Conservation (phyloP, 768 basidiomycete species). For the Leucosporidium creatinivorum region DNA sequence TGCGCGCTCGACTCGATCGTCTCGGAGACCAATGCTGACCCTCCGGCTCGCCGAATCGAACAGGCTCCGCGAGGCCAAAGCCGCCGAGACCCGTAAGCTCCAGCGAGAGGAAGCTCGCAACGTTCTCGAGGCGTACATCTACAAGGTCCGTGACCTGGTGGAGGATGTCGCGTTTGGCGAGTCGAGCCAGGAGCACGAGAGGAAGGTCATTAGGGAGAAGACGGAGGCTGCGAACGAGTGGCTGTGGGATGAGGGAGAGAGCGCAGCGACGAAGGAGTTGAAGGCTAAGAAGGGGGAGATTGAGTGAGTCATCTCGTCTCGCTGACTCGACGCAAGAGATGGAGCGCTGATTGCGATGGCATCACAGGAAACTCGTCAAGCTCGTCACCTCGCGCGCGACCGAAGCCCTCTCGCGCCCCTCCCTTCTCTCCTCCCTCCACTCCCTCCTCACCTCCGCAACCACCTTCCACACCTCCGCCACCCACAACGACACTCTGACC, state of each 20-base stretch:
- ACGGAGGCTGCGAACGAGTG: constrained; percentile 70
- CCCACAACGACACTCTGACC: constrained; percentile 55
- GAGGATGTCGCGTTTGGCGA: constrained; percentile 48
- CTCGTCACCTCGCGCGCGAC: constrained; percentile 59
- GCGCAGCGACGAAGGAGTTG: constrained; percentile 67
- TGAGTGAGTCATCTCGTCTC: constrained; percentile 57
- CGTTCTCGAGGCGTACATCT: constrained; percentile 84
- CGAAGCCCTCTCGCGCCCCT: constrained; percentile 79
- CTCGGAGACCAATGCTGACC: neutral
- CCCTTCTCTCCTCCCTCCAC: constrained; percentile 80
- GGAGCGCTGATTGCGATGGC: too few relatives aligned
- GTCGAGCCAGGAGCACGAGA: constrained; percentile 53
- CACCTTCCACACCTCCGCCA: constrained; percentile 77
- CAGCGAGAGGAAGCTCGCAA: constrained; percentile 85
- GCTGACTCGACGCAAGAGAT: too few relatives aligned
- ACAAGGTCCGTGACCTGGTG: constrained; percentile 75
- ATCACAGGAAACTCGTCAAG: constrained; percentile 70
- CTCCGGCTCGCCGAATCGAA: too few relatives aligned
- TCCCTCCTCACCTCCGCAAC: constrained; percentile 50
- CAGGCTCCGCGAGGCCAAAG: constrained; percentile 72
- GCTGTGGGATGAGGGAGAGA: constrained; percentile 76
- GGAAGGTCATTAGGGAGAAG: constrained; percentile 57
- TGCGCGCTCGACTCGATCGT: too few relatives aligned
- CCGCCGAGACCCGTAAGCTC: constrained; percentile 65
- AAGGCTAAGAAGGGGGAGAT: constrained; percentile 66